Conservation (phyloP, 148 eudicot genomes). For the Rhododendron williamsianum region DNA sequence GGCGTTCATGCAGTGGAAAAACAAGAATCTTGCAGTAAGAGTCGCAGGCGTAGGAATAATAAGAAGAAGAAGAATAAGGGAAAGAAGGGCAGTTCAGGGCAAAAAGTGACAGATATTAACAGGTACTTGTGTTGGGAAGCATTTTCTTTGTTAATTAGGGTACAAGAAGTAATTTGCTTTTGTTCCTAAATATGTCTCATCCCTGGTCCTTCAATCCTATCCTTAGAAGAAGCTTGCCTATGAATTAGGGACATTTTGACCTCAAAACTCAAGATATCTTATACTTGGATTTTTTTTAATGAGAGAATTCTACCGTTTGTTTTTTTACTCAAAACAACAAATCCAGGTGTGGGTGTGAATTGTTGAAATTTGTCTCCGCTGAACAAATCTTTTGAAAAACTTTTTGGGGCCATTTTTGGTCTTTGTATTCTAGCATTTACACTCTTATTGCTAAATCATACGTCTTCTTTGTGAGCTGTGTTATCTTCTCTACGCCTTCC, state of each 20-base stretch:
- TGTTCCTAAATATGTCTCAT: not conserved
- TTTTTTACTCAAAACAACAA: not conserved
- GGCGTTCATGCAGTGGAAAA: slow-evolving; percentile 18
- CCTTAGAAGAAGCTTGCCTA: not conserved
- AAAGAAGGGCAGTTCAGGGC: slow-evolving; percentile 32
- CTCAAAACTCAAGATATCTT: not conserved
- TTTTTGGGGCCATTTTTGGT: not conserved
- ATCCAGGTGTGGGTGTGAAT: not conserved
- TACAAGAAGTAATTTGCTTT: not conserved
- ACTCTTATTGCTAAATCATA: not conserved
- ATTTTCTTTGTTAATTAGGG: not conserved
- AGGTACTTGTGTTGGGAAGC: slow-evolving; percentile 28
- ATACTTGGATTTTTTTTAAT: not conserved
- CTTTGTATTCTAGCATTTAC: not conserved
- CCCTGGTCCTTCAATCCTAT: not conserved
- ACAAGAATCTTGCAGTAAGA: slow-evolving; percentile 22
- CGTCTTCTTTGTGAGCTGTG: not conserved
- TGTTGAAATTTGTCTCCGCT: not conserved
- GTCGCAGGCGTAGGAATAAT: slow-evolving; percentile 25
- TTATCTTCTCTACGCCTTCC: not conserved
- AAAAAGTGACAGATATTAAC: slow-evolving; percentile 44
- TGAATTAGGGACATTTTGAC: not conserved
- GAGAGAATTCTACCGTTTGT: not conserved
- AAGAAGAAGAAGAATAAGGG: slow-evolving; percentile 52
- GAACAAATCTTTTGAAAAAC: not conserved